phyloP scores from a whole-genome alignment of 495 filamentous ascomycete species.

The Symbiotaphrina buchneri region DNA sequence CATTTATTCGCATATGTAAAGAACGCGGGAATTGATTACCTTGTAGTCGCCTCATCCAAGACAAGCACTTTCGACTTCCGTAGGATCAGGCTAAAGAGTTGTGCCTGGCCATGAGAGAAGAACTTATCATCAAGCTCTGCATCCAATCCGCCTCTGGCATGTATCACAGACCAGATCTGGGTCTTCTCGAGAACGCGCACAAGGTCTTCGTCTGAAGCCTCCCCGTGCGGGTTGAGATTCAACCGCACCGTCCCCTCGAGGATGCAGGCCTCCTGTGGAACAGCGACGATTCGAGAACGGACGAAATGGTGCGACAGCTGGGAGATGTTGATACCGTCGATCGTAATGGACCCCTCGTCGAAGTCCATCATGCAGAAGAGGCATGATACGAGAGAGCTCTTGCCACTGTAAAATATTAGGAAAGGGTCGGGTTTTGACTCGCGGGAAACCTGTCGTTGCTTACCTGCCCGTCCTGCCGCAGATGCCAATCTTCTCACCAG shows the following conservation, averaged over 20 bases:
- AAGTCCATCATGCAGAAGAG: not conserved
- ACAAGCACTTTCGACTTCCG: no score
- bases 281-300: not conserved
- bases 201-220: conserved; percentile 1
- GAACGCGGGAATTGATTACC: no score
- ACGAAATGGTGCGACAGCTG: not conserved
- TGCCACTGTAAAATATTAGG: not conserved
- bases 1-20: no score
- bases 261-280: not conserved
- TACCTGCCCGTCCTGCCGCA: not conserved
- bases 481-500: not conserved
- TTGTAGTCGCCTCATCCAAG: no score
- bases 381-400: not conserved
- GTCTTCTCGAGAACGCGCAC: not conserved
- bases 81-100: no score
- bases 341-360: not conserved
- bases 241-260: not conserved
- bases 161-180: not conserved
- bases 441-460: not conserved
- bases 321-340: not conserved
- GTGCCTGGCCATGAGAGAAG: no score
- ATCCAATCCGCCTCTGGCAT: no score
- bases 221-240: not conserved
- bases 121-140: no score
- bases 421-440: not conserved